phyloP scores from a whole-genome alignment of 1,139 yeast species.

The Meyerozyma guilliermondii region DNA sequence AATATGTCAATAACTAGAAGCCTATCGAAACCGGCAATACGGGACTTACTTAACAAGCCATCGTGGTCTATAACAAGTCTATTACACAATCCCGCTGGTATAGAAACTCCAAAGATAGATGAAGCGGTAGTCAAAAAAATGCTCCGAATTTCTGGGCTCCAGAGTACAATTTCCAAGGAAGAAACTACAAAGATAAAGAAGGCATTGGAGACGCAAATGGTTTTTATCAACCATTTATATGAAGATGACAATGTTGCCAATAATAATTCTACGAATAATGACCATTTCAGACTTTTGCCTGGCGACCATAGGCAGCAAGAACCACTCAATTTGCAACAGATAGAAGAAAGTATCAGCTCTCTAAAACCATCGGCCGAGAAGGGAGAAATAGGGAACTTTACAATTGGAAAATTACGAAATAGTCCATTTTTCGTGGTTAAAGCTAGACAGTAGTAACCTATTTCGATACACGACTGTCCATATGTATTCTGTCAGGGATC shows the following conservation, averaged over 20 bases:
- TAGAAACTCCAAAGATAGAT: constrained; percentile 10
- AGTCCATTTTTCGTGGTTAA: constrained; percentile 10
- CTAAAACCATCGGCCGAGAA: constrained; percentile 16
- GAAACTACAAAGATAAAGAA: constrained; percentile 21
- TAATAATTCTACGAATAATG: constrained; percentile 15
- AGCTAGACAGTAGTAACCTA: constrained; percentile 2
- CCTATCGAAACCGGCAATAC: background rate
- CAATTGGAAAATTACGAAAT: constrained; percentile 6
- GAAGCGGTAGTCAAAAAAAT: constrained; percentile 22
- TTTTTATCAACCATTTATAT: constrained; percentile 41
- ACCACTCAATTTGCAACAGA: constrained; percentile 19
- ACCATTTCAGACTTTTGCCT: constrained; percentile 30
- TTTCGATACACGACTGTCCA: constrained; percentile 59
- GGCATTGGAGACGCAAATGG: constrained; percentile 40
- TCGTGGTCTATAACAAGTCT: constrained; percentile 23
- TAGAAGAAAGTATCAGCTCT: constrained; percentile 19
- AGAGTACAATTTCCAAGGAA: constrained; percentile 17
- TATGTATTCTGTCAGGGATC: constrained; percentile 71
- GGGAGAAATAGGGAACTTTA: constrained; percentile 22
- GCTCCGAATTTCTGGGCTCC: constrained; percentile 43
- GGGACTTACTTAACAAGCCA: constrained; percentile 13
- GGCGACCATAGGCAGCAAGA: constrained; percentile 25
- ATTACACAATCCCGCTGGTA: background rate
- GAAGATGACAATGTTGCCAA: constrained; percentile 12
- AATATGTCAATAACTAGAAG: background rate